Evolutionary conservation across 192 early-diverging fungal species (phyloP), one percentile per base, ranked within the genome.

Genomic region (Rhizoclosmatium sp.): DNA sequence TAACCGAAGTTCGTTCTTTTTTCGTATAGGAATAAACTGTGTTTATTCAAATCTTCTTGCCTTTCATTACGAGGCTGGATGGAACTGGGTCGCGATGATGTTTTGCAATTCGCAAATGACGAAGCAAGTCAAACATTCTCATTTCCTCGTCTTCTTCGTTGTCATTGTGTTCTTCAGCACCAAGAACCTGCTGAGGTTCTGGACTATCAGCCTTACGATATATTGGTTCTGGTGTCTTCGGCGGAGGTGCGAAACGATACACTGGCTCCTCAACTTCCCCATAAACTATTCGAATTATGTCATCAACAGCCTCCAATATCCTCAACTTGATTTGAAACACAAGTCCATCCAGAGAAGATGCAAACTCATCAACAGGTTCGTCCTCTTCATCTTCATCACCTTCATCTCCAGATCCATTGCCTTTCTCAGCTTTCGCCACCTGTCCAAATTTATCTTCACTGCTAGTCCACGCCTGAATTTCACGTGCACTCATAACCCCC

Each of bases 261-360:
- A 46, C 0, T 31, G 14, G 2, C 2, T 31, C 69, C 51, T 49
- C 39, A 19, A 40, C 14, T 39, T n/a, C 47, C n/a, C 45, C 69
- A 40, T 49, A 49, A 23, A 31, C 45, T 16, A 58, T 56, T 49
- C 54, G 4, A 39, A 49, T 39, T 16, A 40, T 56, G 9, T 2
- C n/a, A 40, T 56, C 54, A 21, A 75, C 72, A n/a, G 72, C 72
- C 19, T 62, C 42, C 41, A 75, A 48, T 10, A 75, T 42, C 21
- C 62, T 75, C 9, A 75, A 46, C 47, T 64, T 75, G 41, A 64
- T 64, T 47, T 75, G 72, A 75, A 75, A 75, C 31, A 39, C 69
- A 7, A 71, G 39, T 4, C 49, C 69, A 7, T 71, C 69, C 19
- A 71, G 4, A 10, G 65, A 68, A 19, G 14, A 39, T 4, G 9